Base-by-base conservation (phyloP, 768 basidiomycete species). In the Lactarius akahatsu region DNA sequence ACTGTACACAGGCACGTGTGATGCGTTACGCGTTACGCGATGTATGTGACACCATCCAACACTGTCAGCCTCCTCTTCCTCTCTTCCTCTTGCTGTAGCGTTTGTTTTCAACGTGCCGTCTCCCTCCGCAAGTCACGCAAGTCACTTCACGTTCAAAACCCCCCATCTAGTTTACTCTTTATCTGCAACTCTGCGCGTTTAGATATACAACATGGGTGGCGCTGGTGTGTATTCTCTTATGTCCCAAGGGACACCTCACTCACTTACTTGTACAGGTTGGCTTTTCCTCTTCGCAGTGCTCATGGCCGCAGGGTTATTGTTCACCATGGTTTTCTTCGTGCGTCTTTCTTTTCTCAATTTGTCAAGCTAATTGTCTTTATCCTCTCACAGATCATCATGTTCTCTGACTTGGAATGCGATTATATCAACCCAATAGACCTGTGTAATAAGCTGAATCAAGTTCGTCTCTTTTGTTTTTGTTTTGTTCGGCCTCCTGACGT, bases 391-490 rank as follows among this genome's bases (percentile, higher is more conserved):
- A 98, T 99, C 74, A 98, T 99, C 82, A 98, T 98, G 96, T 98
- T 98, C 83, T 97, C 95, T 54, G 97, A 98, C 81, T 81, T 98
- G 75, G 96, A 98, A 80, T 97, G 94, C 83, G 95, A 97, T 84
- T 98, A 98, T 81, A 96, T 98, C 83, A 99, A 99, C 79, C 97
- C 97, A 61, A 99, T 99, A 86, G 97, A 99, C 78, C 88, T 98
- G 45, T 98, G 97, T 80, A 98, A 98, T 80, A 98, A 97, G 82
- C 88, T 98, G 73, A 98, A 98, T 76, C 92, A 95, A 79, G 96
- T 96, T 70, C 56, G 83, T 78, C 52, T 57, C 45, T 56, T 15
- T 15, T 6, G 11, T 26, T 45, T 30, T 41, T 8, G 34, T 40
- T n/a, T 9, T 47, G 9, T 20, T 36, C 57, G 40, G 28, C 10